Evolutionary conservation across 345 rosid genomes (phyloP), one percentile per base, ranked within the genome.

Genomic region (Ceriops tagal): DNA sequence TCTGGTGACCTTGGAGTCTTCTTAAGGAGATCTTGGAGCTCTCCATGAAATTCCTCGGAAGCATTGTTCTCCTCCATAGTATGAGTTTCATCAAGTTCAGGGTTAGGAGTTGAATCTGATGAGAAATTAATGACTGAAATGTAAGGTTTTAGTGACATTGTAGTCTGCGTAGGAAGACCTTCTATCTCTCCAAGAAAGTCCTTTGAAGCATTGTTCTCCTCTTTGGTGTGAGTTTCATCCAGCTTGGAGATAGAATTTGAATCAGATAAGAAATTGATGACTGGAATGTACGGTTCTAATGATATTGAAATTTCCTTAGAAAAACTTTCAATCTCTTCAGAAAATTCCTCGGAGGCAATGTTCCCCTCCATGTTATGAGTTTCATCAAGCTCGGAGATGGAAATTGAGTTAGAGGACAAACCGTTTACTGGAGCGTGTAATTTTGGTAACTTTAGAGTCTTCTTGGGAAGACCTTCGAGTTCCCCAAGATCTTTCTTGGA

Each of bases 251-350:
- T 3, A 43, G 49, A 43, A 43, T 43, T 43, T 3, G 49, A 43
- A 3, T 13, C 49, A 13, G 49, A 43, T 13, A 5, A 43, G 19
- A 13, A 43, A 15, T 43, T 43, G 49, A 3, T 43, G 18, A 3
- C 52, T 30, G 3, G 37, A 22, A 13, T 20, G 22, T 30, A 26
- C 22, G 26, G 13, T 9, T n/a, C 47, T 19, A 26, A 59, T 43
- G 70, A 67, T 52, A 49, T n/a, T 18, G 59, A 3, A 47, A 66
- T 18, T 49, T 70, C 58, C 55, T 65, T 58, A 51, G 6, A 13
- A 6, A 62, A 57, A 22, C 26, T 62, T 43, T n/a, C 10, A 9
- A 53, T 3, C 6, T 35, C 65, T 62, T 15, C 9, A 10, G 27
- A 6, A n/a, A 9, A 39, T 62, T 22, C 52, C 22, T 11, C 11